These are phyloP conservation scores for Vanrija humicola DNA, from an alignment of 1,284 basidiomycete species.

Conservation along the genomic window DNA sequence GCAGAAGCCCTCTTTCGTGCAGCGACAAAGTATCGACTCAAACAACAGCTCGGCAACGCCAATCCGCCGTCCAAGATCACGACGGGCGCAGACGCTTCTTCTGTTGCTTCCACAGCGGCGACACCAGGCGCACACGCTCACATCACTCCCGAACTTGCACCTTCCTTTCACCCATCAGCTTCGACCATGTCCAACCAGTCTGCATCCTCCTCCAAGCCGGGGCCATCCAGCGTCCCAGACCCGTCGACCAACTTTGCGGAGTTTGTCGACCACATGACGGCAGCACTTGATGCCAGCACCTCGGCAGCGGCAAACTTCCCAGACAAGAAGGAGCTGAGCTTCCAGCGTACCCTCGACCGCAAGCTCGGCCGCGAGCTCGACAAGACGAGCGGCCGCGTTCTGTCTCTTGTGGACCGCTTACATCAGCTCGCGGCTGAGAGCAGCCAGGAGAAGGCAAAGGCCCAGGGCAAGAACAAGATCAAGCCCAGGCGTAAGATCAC, in stretches of 20 bases:
- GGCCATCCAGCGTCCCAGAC: background rate
- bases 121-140: no score
- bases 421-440: conserved; percentile 56
- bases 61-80: no score
- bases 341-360: conserved; percentile 77
- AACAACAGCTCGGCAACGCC: no score
- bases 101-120: no score
- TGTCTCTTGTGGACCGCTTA: conserved; percentile 60
- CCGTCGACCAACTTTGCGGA: conserved; percentile 23
- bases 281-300: conserved; percentile 40
- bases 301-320: conserved; percentile 44
- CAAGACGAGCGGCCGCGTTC: conserved; percentile 26
- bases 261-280: conserved; percentile 36
- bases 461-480: conserved; percentile 30
- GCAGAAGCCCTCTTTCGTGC: no score
- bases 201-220: background rate
- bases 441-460: conserved; percentile 42
- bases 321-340: conserved; percentile 61
- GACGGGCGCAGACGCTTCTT: no score
- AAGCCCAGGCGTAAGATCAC: conserved; percentile 49
- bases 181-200: no score
- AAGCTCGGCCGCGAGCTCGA: conserved; percentile 56
- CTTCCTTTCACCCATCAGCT: no score
- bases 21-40: no score
- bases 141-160: no score